These are phyloP conservation scores for Globisporangium rhizosaccharum DNA, from an alignment of 352 stramenopile species.

Conservation along the genomic window DNA sequence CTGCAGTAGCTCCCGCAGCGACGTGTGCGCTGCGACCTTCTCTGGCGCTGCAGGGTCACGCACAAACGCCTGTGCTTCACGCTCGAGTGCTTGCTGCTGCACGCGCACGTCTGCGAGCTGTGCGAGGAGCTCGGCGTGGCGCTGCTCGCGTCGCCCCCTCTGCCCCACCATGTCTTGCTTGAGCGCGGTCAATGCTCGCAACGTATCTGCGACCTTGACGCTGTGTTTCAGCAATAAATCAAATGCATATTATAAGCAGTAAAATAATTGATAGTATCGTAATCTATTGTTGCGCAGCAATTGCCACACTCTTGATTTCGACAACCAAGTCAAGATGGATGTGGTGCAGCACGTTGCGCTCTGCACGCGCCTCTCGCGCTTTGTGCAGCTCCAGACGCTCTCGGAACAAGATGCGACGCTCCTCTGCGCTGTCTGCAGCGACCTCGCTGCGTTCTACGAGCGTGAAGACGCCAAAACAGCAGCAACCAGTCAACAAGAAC, in stretches of 20 bases:
- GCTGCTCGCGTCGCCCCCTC: slow-evolving; percentile 25
- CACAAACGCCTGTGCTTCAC: slow-evolving; percentile 36
- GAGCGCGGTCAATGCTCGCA: neutral
- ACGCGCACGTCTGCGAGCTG: slow-evolving; percentile 40
- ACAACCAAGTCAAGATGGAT: slow-evolving; percentile 8
- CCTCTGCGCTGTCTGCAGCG: slow-evolving; percentile 19
- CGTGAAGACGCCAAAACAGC: neutral
- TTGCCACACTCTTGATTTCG: slow-evolving; percentile 2
- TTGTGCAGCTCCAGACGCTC: slow-evolving; percentile 33
- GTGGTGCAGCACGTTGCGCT: slow-evolving; percentile 49
- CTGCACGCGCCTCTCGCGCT: slow-evolving; percentile 59
- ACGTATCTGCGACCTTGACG: no score
- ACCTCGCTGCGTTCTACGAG: slow-evolving; percentile 25
- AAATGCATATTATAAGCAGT: no score
- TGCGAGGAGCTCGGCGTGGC: slow-evolving; percentile 57
- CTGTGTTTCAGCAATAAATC: no score
- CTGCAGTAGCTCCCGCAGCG: slow-evolving; percentile 46
- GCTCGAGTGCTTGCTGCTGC: slow-evolving; percentile 33
- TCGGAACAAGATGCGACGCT: slow-evolving; percentile 10
- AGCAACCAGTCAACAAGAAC: neutral
- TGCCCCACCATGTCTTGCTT: slow-evolving; percentile 2
- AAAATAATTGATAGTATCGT: no score
- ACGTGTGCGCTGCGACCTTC: slow-evolving; percentile 43
- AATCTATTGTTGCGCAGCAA: no score
- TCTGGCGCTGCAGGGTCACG: slow-evolving; percentile 30